These are phyloP conservation scores for Quercus berberidifolia DNA, from an alignment of 306 rosid species.

Conservation along the genomic window DNA sequence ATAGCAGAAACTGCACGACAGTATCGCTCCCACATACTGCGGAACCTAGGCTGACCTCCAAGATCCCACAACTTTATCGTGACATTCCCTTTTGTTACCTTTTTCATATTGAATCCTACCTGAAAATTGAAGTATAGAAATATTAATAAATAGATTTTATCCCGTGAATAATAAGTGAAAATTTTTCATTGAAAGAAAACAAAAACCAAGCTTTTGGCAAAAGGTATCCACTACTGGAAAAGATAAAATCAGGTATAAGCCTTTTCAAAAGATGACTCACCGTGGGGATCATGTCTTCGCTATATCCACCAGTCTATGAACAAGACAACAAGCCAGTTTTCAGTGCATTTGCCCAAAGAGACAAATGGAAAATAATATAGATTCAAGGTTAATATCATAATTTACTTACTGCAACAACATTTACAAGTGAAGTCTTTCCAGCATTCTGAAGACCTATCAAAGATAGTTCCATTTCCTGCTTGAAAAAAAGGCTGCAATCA, in stretches of 20 bases:
- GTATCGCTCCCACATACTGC: slow-evolving; percentile 97
- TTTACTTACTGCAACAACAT: slow-evolving; percentile 80
- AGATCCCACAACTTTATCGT: slow-evolving; percentile 96
- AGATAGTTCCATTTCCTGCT: slow-evolving; percentile 96
- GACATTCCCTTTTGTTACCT: slow-evolving; percentile 90
- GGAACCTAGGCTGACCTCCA: slow-evolving; percentile 96
- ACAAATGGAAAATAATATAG: slow-evolving; percentile 5
- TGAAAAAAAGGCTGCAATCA: slow-evolving; percentile 85
- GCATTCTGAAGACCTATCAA: slow-evolving; percentile 93
- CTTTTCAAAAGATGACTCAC: slow-evolving; percentile 40
- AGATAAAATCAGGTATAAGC: neutral
- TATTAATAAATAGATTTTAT: slow-evolving; percentile 9
- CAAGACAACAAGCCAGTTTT: slow-evolving; percentile 1
- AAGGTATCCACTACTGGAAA: neutral
- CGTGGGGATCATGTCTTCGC: slow-evolving; percentile 97
- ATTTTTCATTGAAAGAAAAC: neutral
- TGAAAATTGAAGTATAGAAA: slow-evolving; percentile 33
- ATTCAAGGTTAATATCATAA: slow-evolving; percentile 2
- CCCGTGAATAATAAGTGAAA: neutral
- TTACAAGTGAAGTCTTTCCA: slow-evolving; percentile 92
- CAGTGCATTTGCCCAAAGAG: slow-evolving; percentile 18
- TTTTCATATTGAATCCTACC: slow-evolving; percentile 95
- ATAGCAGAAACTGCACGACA: slow-evolving; percentile 93
- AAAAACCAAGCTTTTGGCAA: slow-evolving; percentile 4
- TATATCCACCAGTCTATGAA: slow-evolving; percentile 81